Percentiles rank a stretch among this genome's conserved stretches.
Evolutionary conservation across 176 grass and related monocot genomes (phyloP).

Genomic region (Miscanthus lutarioriparius): DNA sequence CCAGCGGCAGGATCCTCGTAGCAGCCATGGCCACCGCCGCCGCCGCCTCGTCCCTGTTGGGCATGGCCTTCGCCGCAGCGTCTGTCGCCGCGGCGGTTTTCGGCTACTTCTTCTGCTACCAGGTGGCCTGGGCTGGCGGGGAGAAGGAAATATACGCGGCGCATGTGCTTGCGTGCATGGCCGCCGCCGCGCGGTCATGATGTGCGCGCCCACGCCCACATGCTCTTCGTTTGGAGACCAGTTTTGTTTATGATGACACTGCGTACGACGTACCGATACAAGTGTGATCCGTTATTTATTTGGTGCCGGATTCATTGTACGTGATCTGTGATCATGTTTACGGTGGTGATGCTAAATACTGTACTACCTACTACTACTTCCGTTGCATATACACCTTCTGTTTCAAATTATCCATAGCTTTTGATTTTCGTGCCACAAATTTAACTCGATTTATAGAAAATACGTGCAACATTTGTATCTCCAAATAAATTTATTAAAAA

Average conservation of each 20-base stretch:
- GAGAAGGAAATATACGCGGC: too few relatives aligned
- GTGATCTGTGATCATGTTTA: background rate
- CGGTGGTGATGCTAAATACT: background rate
- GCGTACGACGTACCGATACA: background rate
- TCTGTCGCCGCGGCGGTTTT: slow-evolving; percentile 28
- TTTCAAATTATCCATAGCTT: too few relatives aligned
- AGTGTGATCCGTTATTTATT: background rate
- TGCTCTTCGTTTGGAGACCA: background rate
- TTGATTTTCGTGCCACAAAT: too few relatives aligned
- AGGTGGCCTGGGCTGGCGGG: background rate
- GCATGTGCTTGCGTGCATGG: too few relatives aligned
- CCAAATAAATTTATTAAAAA: too few relatives aligned
- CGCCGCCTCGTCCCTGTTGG: slow-evolving; percentile 39
- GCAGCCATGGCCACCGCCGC: slow-evolving; percentile 9
- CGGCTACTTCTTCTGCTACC: slow-evolving; percentile 43
- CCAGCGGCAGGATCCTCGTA: slow-evolving; percentile 36
- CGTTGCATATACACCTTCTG: too few relatives aligned
- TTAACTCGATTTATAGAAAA: too few relatives aligned
- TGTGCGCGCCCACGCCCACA: background rate
- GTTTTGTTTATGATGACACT: background rate
- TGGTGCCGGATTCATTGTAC: background rate
- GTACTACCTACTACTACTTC: background rate
- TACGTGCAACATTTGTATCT: too few relatives aligned
- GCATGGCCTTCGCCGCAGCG: slow-evolving; percentile 14
- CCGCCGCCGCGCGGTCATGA: background rate